A percentile compares a stretch with the other conserved stretches of the same genome.
These are phyloP conservation scores for Amanita exitialis DNA, from an alignment of 768 basidiomycete species.

Conservation along the genomic window DNA sequence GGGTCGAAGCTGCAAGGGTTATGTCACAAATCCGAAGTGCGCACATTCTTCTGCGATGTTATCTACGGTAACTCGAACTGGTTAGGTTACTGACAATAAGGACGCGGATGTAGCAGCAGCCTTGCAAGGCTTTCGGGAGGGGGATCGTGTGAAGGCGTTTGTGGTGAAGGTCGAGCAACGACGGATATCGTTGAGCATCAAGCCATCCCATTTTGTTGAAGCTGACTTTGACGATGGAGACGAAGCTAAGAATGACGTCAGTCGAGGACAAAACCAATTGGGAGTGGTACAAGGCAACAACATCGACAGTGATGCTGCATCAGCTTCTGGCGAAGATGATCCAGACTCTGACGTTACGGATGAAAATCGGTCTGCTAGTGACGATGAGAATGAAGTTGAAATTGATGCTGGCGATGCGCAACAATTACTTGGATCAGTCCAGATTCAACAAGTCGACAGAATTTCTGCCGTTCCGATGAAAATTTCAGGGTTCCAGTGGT, in stretches of 20 bases:
- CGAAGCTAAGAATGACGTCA: slow-evolving; percentile 8
- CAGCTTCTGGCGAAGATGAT: slow-evolving; percentile 9
- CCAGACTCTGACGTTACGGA: background rate
- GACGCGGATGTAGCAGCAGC: slow-evolving; percentile 73
- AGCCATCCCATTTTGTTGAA: slow-evolving; percentile 76
- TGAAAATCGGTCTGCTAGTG: slow-evolving; percentile 1
- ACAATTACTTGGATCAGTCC: slow-evolving; percentile 7
- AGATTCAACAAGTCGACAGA: slow-evolving; percentile 8
- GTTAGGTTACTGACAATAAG: slow-evolving; percentile 79
- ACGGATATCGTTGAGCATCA: slow-evolving; percentile 79
- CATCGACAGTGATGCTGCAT: slow-evolving; percentile 16
- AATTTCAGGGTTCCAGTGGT: slow-evolving; percentile 63
- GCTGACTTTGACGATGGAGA: slow-evolving; percentile 12
- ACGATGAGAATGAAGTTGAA: slow-evolving; percentile 1
- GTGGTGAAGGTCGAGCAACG: slow-evolving; percentile 66
- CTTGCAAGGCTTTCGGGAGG: slow-evolving; percentile 74
- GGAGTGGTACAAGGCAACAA: slow-evolving; percentile 9
- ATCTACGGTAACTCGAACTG: background rate
- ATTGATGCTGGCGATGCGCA: slow-evolving; percentile 1
- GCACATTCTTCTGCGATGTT: slow-evolving; percentile 9
- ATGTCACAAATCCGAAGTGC: slow-evolving; percentile 89
- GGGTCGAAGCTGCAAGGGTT: slow-evolving; percentile 78
- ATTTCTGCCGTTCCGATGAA: slow-evolving; percentile 34
- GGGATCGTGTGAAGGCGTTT: slow-evolving; percentile 76
- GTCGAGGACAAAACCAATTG: slow-evolving; percentile 4